Evolutionary conservation across 805 yeast species (phyloP).

Genomic region (Saccharomycopsis oosterbeekiorum): DNA sequence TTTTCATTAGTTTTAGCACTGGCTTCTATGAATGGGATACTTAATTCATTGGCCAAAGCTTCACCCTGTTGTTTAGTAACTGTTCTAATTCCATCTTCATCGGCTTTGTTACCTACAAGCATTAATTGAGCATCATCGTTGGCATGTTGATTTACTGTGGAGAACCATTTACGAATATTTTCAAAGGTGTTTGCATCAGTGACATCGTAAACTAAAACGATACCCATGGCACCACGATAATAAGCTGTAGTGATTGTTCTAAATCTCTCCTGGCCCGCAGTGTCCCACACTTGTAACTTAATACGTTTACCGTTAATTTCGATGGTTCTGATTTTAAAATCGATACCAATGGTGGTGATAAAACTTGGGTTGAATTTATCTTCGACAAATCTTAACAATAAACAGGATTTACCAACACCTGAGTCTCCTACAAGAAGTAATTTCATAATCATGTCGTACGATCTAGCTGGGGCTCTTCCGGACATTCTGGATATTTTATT

Average conservation of each 20-base stretch:
- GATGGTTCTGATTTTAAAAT: constrained; percentile 79
- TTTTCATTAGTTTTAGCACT: constrained; percentile 90
- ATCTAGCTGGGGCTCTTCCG: constrained; percentile 31
- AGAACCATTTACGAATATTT: constrained; percentile 89
- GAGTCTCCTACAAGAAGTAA: constrained; percentile 90
- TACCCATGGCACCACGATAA: constrained; percentile 87
- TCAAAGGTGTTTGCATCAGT: constrained; percentile 87
- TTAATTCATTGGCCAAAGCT: constrained; percentile 73
- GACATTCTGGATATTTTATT: constrained; percentile 9
- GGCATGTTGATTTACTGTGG: constrained; percentile 93
- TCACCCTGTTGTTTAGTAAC: constrained; percentile 88
- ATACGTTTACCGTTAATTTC: constrained; percentile 96
- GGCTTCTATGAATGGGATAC: constrained; percentile 89
- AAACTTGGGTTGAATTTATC: constrained; percentile 95
- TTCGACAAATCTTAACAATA: constrained; percentile 84
- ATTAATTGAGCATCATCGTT: constrained; percentile 91
- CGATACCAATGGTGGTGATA: constrained; percentile 96
- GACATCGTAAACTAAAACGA: constrained; percentile 74
- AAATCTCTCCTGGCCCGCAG: constrained; percentile 98
- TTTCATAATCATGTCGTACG: constrained; percentile 87
- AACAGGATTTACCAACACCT: constrained; percentile 83
- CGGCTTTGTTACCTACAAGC: constrained; percentile 93
- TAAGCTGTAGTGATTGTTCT: constrained; percentile 95
- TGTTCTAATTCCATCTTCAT: constrained; percentile 78
- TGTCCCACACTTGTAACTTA: constrained; percentile 98